phyloP scores from a whole-genome alignment of 1,139 yeast genomes.

The Arxiozyma bovina region DNA sequence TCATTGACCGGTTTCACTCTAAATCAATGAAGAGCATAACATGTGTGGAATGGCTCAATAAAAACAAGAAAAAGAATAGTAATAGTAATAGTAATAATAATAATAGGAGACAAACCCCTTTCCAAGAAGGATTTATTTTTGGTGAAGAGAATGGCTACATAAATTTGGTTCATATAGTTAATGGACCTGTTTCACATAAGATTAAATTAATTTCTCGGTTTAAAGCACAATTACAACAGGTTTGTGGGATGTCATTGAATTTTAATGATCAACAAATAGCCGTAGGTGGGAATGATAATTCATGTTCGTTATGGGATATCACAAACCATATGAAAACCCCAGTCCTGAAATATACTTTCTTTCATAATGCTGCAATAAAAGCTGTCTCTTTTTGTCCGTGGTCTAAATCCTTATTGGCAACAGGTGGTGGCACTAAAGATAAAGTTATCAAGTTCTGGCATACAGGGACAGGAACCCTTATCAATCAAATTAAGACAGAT shows the following conservation, averaged over 20 bases:
- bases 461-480: slow-evolving; percentile 60
- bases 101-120: not conserved
- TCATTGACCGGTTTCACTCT: not conserved
- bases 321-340: slow-evolving; percentile 35
- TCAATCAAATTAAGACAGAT: slow-evolving; percentile 46
- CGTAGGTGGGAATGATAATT: slow-evolving; percentile 67
- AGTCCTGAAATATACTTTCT: slow-evolving; percentile 37
- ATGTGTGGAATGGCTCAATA: slow-evolving; percentile 51
- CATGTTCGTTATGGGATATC: slow-evolving; percentile 61
- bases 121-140: slow-evolving; percentile 37
- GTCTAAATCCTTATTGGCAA: slow-evolving; percentile 61
- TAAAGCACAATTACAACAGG: slow-evolving; percentile 52
- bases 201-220: slow-evolving; percentile 30
- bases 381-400: slow-evolving; percentile 78
- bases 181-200: not conserved
- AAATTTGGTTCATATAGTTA: not conserved
- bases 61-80: slow-evolving; percentile 21
- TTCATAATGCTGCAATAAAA: slow-evolving; percentile 72
- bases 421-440: slow-evolving; percentile 79
- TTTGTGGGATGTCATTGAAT: slow-evolving; percentile 60
- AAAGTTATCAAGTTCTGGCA: slow-evolving; percentile 73
- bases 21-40: slow-evolving; percentile 39
- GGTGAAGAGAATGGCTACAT: slow-evolving; percentile 63
- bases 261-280: slow-evolving; percentile 44
- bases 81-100: slow-evolving; percentile 2